Evolutionary conservation across 176 grass and related monocot species (phyloP), one percentile per base, ranked within the genome.

Genomic region (Alloteropsis semialata): DNA sequence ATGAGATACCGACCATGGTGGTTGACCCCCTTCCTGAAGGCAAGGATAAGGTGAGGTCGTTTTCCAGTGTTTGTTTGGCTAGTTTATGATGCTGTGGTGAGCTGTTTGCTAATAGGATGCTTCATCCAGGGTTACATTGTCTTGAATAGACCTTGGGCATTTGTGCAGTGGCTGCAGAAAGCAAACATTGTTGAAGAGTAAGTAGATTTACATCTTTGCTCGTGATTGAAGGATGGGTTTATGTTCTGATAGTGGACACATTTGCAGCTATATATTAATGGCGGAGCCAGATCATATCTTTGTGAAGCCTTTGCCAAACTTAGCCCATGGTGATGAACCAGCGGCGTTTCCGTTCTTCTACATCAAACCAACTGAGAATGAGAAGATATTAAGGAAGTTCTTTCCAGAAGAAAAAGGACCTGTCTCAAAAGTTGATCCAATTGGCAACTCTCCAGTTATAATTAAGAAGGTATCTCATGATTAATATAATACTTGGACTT

Each of bases 271-370:
- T 81, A 88, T 99, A 80, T 83, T 99, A 74, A 99, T 99, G 96
- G 96, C 96, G 0, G 96, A 99, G 79, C 96, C 96, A n/a, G 96
- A 99, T 90, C 96, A 99, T 57, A 17, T 99, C 25, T 99, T 95
- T 87, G 92, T 96, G 67, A 99, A 82, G 83, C 96, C 96, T 87
- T 74, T 99, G 77, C 96, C 96, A 39, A 99, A 99, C 65, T 92
- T 99, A 82, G 85, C 93, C 24, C 85, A 69, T 66, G 93, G 89
- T 8, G 82, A 92, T 16, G 57, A 92, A 64, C 96, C 96, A 56
- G 89, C 91, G 0, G 96, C 89, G 10, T 99, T 96, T 85, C 83
- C 91, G 0, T 99, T 99, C 68, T 99, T 99, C 84, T 99, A 99
- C 77, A 96, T 96, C 87, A 94, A 84, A 75, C 96, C 96, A 63